phyloP scores from a whole-genome alignment of 202 grass and related monocot genomes.

The Brachypodium distachyon region DNA sequence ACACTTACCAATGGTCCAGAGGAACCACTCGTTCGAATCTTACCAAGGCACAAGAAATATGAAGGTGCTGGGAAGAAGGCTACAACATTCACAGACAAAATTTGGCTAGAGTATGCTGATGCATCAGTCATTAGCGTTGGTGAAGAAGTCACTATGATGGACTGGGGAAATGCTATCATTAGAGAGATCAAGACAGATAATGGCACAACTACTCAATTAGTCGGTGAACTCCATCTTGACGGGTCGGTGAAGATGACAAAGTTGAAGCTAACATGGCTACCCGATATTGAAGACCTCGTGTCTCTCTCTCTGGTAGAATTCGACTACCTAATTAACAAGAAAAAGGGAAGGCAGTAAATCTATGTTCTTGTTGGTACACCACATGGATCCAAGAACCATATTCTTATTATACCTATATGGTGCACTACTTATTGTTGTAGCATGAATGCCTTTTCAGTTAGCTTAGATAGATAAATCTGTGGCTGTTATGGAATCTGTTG shows the following conservation, averaged over 20 bases:
- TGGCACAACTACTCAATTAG: conserved; percentile 50
- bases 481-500: neutral
- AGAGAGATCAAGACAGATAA: conserved; percentile 72
- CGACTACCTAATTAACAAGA: conserved; percentile 82
- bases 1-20: conserved; percentile 67
- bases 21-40: conserved; percentile 41
- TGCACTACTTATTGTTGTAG: neutral
- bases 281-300: conserved; percentile 64
- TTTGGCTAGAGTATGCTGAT: conserved; percentile 73
- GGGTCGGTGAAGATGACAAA: conserved; percentile 86
- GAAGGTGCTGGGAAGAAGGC: conserved; percentile 73
- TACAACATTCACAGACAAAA: conserved; percentile 61
- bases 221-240: conserved; percentile 68
- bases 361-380: neutral
- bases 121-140: conserved; percentile 40
- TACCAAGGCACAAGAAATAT: conserved; percentile 80
- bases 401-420: neutral
- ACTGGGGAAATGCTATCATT: conserved; percentile 80
- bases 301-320: conserved; percentile 66
- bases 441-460: neutral
- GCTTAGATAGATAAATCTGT: neutral
- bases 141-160: conserved; percentile 85
- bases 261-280: conserved; percentile 84
- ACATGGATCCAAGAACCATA: neutral
- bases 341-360: conserved; percentile 48